phyloP scores from a whole-genome alignment of 2,329 filamentous ascomycete species.

The Hypocrella siamensis region DNA sequence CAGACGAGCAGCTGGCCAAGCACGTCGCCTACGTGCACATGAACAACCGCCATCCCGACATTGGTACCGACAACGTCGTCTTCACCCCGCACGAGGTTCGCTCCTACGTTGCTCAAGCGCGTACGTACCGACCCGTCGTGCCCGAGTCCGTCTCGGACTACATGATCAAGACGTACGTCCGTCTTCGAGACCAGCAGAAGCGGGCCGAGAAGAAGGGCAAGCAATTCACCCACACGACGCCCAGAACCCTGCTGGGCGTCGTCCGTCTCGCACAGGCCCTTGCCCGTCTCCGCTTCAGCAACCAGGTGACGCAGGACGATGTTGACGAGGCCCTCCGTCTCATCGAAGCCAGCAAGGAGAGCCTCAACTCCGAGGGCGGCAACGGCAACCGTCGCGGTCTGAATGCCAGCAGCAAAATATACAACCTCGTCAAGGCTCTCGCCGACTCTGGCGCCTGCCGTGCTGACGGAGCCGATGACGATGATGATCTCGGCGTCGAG shows the following conservation, averaged over 20 bases:
- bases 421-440: constrained; percentile 81
- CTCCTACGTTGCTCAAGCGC: constrained; percentile 86
- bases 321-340: constrained; percentile 89
- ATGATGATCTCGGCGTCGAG: constrained; percentile 43
- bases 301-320: constrained; percentile 75
- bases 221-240: constrained; percentile 86
- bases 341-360: constrained; percentile 86
- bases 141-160: constrained; percentile 82
- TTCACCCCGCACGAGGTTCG: constrained; percentile 89
- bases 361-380: constrained; percentile 56
- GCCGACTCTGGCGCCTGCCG: constrained; percentile 76
- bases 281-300: constrained; percentile 77
- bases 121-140: constrained; percentile 75
- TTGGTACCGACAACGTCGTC: constrained; percentile 44
- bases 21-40: constrained; percentile 97
- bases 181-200: constrained; percentile 82
- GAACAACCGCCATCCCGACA: constrained; percentile 82
- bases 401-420: constrained; percentile 80
- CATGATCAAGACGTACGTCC: constrained; percentile 92
- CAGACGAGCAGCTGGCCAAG: constrained; percentile 82
- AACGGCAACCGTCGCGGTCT: constrained; percentile 44
- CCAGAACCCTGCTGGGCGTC: constrained; percentile 83
- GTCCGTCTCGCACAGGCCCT: constrained; percentile 88
- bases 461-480: constrained; percentile 48
- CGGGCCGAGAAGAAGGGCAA: constrained; percentile 81